phyloP scores from a whole-genome alignment of 1,284 basidiomycete species.

The Ceratobasidium sp. region DNA sequence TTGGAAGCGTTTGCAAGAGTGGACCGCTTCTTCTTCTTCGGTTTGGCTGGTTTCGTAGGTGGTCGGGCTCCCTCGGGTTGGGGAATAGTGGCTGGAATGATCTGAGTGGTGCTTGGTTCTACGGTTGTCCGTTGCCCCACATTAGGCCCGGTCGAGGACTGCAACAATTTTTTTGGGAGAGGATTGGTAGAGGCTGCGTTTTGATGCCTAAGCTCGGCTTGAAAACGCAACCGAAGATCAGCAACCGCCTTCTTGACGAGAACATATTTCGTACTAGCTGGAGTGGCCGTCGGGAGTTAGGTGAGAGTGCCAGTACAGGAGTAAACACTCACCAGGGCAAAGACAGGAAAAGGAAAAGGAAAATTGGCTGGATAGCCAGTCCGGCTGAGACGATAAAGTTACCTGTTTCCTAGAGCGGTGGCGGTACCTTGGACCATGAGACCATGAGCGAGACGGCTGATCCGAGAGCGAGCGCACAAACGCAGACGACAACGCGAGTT shows the following conservation, averaged over 20 bases:
- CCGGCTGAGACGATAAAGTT: not conserved
- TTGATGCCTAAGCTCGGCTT: conserved; percentile 66
- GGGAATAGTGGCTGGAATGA: not conserved
- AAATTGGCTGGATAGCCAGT: conserved; percentile 51
- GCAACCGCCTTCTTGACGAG: conserved; percentile 71
- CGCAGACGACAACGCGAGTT: conserved; percentile 72
- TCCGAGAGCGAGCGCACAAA: conserved; percentile 46
- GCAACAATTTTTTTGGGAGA: conserved; percentile 52
- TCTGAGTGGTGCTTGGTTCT: conserved; percentile 52
- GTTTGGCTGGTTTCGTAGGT: conserved; percentile 52
- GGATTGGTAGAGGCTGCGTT: conserved; percentile 60
- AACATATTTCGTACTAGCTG: conserved; percentile 69
- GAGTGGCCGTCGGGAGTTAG: too few relatives aligned
- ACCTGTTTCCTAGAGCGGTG: not conserved
- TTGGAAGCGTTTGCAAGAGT: conserved; percentile 86
- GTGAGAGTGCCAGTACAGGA: too few relatives aligned
- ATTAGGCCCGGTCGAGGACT: not conserved
- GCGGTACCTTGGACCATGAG: conserved; percentile 11
- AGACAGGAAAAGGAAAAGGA: conserved; percentile 60
- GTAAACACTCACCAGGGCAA: conserved; percentile 69
- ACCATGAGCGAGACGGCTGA: conserved; percentile 12
- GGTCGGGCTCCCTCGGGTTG: conserved; percentile 20
- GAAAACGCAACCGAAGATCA: conserved; percentile 68
- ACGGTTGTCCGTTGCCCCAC: conserved; percentile 35
- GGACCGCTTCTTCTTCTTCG: conserved; percentile 89